These are phyloP conservation scores for Phaffia australis DNA, from an alignment of 768 basidiomycete genomes.

Conservation along the genomic window DNA sequence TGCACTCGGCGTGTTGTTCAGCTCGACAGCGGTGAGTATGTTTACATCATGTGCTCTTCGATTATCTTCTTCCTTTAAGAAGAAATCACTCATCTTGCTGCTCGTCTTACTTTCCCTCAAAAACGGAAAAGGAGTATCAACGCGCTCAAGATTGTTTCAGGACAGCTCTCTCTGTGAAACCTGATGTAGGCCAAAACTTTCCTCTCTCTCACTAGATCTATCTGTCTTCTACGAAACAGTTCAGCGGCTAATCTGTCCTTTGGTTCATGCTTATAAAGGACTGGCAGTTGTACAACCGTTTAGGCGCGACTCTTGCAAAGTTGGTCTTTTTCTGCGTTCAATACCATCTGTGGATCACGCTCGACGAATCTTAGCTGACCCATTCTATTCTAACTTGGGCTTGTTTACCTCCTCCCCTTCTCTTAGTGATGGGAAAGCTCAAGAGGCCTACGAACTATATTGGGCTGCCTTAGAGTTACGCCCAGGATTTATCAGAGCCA, in stretches of 20 bases:
- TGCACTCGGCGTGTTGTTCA: constrained; percentile 83
- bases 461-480: constrained; percentile 73
- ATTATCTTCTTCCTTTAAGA: not conserved
- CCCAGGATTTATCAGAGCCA: constrained; percentile 79
- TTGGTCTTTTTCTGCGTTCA: not conserved
- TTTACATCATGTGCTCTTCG: constrained; percentile 8
- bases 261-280: constrained; percentile 47
- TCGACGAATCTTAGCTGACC: not conserved
- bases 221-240: not conserved
- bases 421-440: constrained; percentile 49
- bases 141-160: constrained; percentile 92
- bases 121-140: constrained; percentile 58
- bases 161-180: constrained; percentile 73
- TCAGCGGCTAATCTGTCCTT: constrained; percentile 25
- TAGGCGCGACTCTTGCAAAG: constrained; percentile 90
- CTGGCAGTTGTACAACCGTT: constrained; percentile 82
- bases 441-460: constrained; percentile 78
- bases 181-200: constrained; percentile 52
- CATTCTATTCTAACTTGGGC: no score
- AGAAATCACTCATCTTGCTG: constrained; percentile 1
- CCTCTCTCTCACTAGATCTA: not conserved
- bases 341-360: not conserved
- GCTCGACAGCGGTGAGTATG: constrained; percentile 65
- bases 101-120: no score
- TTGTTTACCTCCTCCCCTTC: no score